Conservation (phyloP, 78 protist species). For the Dictyostelium firmibasis region DNA sequence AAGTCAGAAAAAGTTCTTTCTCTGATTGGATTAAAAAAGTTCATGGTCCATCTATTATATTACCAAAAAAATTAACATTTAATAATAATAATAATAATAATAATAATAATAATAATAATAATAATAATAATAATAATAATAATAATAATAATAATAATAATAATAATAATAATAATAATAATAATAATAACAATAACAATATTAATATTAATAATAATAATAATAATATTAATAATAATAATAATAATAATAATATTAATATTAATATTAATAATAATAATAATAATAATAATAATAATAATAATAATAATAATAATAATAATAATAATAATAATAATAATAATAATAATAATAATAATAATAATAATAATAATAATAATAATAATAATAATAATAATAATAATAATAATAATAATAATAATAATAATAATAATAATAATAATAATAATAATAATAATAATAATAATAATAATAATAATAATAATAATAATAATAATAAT, state of each 20-base stretch:
- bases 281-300: too few species aligned
- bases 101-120: neutral
- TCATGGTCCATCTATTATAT: conserved; percentile 12
- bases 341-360: too few species aligned
- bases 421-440: neutral
- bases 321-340: too few species aligned
- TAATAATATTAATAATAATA: too few species aligned
- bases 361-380: too few species aligned
- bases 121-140: neutral
- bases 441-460: neutral
- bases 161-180: neutral
- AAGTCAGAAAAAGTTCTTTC: conserved; percentile 23
- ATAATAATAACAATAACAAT: neutral
- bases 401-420: neutral
- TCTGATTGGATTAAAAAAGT: conserved; percentile 65
- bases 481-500: neutral
- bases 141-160: too few species aligned
- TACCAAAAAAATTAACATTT: conserved; percentile 7
- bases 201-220: too few species aligned
- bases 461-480: neutral
- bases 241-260: too few species aligned
- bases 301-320: too few species aligned
- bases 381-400: neutral
- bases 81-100: neutral
- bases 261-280: too few species aligned